Evolutionary conservation across 768 basidiomycete genomes (phyloP), one percentile per base, ranked within the genome.

Genomic region (Ramaria sp.): DNA sequence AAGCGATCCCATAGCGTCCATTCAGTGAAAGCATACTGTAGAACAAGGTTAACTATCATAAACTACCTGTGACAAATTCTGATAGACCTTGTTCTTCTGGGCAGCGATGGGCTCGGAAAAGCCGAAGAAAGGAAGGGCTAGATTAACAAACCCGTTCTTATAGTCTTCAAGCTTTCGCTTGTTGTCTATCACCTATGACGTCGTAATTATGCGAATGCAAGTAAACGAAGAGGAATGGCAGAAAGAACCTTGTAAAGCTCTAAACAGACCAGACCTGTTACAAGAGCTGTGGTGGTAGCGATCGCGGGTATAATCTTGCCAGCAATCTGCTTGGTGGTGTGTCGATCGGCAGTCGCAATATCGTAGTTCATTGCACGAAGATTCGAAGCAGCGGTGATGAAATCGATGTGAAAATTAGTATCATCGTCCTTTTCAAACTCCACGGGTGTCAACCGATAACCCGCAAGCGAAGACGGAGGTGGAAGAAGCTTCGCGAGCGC

Each of bases 341-440:
- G 94, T 50, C 83, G 78, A 69, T 94, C 90, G 13, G 94, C 91
- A 18, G 77, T 71, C 48, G 78, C 76, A 63, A 99, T 98, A 56
- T 73, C 84, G 70, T 99, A 99, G 71, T 98, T 98, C 72, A 82
- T 78, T 5, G 96, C 96, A 34, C 96, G 88, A 52, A 97, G 76
- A 73, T 99, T 98, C 48, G 92, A 96, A 6, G 95, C 89, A 7
- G 96, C 88, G 34, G 94, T 97, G 70, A 99, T 95, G 71, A 98
- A 97, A 70, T 95, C 96, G 65, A 99, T 97, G 69, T 99, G 96
- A 70, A 88, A 82, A 70, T 99, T 99, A 49, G 86, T 79, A 65
- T 99, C 96, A 62, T 98, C 95, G 64, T 99, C 96, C 72, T 99
- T 99, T 75, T 99, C 96, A 60, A 99, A 99, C 63, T 96, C 93